Base-by-base conservation (phyloP, 495 filamentous ascomycete genomes). In the Annulohypoxylon bovei region DNA sequence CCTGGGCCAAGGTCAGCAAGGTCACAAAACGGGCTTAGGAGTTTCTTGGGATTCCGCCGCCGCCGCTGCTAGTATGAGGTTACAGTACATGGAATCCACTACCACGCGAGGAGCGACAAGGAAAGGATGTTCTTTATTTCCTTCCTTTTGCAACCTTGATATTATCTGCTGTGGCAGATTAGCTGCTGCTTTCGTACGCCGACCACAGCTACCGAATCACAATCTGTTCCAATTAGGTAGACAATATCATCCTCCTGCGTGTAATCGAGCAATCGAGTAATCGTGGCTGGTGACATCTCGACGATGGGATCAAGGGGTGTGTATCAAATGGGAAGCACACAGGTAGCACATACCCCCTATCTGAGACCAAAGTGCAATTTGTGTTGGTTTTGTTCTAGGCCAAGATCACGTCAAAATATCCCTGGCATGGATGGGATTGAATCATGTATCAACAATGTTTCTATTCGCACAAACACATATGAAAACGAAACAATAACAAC, bases 51-150 rank as follows among this genome's bases (percentile, higher is more conserved):
- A 68, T 65, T 32, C 55, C 65, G 47, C 57, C 37, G 60, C 40
- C 22, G 23, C 60, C n/a, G n/a, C n/a, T n/a, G 60, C 39, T 42
- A 42, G n/a, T 2, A 47, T 14, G 11, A 50, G 60, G 70, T 72
- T 72, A 58, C 70, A 72, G 70, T 50, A 65, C 70, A 68, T 65
- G 65, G 46, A 72, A 72, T 72, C 70, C 70, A 72, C 70, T 72
- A 39, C 70, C 70, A 72, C 70, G 70, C 70, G 70, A 72, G 65
- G 59, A 65, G 37, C 35, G 33, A 55, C 58, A 64, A 60, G 63
- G 56, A 55, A 63, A 55, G 20, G 49, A 25, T n/a, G 18, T 30
- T 16, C 30, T 56, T 22, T 40, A 33, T 11, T 53, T 53, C 37
- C 40, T 33, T 47, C 40, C 63, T 28, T 59, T 52, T 47, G 25